Evolutionary conservation across 2,329 filamentous ascomycete genomes (phyloP).

Genomic region (Karstenula rhodostoma): DNA sequence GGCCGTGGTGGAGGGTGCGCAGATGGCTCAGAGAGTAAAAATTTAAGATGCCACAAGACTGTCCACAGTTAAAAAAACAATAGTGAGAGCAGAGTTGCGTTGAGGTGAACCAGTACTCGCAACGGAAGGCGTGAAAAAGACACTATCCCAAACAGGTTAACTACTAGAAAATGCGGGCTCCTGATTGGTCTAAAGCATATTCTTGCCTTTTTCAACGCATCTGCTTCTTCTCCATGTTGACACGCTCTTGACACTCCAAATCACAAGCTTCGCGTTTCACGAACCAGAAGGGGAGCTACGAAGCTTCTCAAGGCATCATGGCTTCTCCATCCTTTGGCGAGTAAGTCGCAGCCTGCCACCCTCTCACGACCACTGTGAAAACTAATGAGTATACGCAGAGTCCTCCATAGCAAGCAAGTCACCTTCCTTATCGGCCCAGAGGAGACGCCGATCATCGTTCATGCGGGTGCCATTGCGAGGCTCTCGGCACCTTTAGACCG

Average conservation of each 20-base stretch:
- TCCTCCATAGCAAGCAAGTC: background rate
- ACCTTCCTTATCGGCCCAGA: constrained; percentile 1
- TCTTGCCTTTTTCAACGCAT: background rate
- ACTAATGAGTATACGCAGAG: background rate
- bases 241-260: background rate
- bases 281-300: background rate
- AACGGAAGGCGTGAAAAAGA: background rate
- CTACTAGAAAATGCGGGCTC: no score
- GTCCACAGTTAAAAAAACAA: background rate
- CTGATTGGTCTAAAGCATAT: background rate
- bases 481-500: background rate
- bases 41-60: background rate
- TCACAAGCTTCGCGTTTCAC: background rate
- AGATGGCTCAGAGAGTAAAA: background rate
- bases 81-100: background rate
- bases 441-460: background rate
- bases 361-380: background rate
- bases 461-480: background rate
- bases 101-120: background rate
- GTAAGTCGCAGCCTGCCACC: background rate
- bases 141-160: background rate
- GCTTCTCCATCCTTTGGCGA: background rate
- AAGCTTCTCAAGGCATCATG: background rate
- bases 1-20: background rate
- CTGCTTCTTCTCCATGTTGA: background rate